Evolutionary conservation across 129 eudicot genomes (phyloP), one percentile per base, ranked within the genome.

Genomic region (Oenanthe sinensis): DNA sequence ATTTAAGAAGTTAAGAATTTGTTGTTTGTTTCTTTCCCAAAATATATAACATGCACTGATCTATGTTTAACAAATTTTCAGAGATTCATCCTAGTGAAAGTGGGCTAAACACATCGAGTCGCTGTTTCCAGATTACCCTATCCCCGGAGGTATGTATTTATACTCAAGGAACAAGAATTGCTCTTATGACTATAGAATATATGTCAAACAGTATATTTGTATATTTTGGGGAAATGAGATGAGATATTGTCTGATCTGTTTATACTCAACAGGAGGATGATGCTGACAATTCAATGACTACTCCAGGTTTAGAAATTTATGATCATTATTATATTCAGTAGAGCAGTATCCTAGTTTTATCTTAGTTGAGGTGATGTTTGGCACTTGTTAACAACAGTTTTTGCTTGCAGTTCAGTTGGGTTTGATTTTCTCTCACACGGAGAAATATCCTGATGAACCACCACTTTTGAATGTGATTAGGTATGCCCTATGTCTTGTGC

Each of bases 381-480:
- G 17, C 74, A 72, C 24, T 43, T 69, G 20, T 69, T 36, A 48
- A 63, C 72, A 19, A 44, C 22, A 24, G 43, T 77, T 74, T 75
- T 75, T 81, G 80, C 36, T 74, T 87, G 88, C 98, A 93, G 98
- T 91, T 89, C 90, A 82, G 83, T 76, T 95, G 91, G 98, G 86
- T 54, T 88, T 95, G 78, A 91, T 95, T 79, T 95, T 95, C 89
- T 83, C 97, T 0, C 98, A 95, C 84, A 91, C 97, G 43, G 98
- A 95, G 84, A 95, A 84, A 52, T 95, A 95, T 87, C 98, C 98
- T 12, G 98, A 95, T 86, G 98, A 91, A 85, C 91, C 94, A 75
- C 98, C 98, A 62, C 94, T 95, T 58, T 78, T 95, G 84, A 87
- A 82, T 79, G 89, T 95, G 52, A 86, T 75, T 86, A 91, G 97